These are phyloP conservation scores for Stachybotrys elegans DNA, from an alignment of 2,329 filamentous ascomycete genomes.

Conservation along the genomic window DNA sequence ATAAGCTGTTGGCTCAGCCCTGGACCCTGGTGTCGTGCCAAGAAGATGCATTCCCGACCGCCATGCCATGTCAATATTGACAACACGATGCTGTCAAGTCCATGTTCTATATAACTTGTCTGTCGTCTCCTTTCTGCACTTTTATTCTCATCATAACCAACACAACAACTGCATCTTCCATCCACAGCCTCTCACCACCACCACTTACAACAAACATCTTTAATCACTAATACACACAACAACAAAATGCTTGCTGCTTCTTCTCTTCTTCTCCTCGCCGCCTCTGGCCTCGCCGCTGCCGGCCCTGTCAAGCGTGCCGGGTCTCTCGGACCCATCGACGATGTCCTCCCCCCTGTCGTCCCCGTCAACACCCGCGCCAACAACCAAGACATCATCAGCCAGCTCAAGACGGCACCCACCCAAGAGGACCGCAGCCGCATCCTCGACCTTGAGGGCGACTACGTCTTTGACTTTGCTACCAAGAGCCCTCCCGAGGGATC, in stretches of 20 bases:
- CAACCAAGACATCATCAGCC: slow-evolving; percentile 20
- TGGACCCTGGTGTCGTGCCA: too few relatives aligned
- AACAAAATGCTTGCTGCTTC: not conserved
- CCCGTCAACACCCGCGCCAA: slow-evolving; percentile 21
- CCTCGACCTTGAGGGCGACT: slow-evolving; percentile 29
- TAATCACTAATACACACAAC: not conserved
- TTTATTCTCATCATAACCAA: too few relatives aligned
- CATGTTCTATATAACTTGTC: too few relatives aligned
- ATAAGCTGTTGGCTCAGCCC: too few relatives aligned
- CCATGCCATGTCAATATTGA: too few relatives aligned
- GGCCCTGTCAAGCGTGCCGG: not conserved
- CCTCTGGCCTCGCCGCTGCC: slow-evolving; percentile 3
- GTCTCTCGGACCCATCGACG: slow-evolving; percentile 11
- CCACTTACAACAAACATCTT: too few relatives aligned
- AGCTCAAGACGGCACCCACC: slow-evolving; percentile 23
- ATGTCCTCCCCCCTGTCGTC: slow-evolving; percentile 19
- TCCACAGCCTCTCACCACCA: too few relatives aligned
- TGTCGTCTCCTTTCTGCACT: too few relatives aligned
- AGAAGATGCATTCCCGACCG: too few relatives aligned
- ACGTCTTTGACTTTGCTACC: slow-evolving; percentile 37
- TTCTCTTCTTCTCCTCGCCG: not conserved
- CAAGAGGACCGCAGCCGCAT: slow-evolving; percentile 25
- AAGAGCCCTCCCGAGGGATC: slow-evolving; percentile 9
- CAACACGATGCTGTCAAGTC: too few relatives aligned
- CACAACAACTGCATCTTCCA: too few relatives aligned